Percentiles rank a stretch among this genome's conserved stretches.
These are phyloP conservation scores for Wickerhamiella galacta DNA, from an alignment of 805 yeast genomes.

Conservation along the genomic window DNA sequence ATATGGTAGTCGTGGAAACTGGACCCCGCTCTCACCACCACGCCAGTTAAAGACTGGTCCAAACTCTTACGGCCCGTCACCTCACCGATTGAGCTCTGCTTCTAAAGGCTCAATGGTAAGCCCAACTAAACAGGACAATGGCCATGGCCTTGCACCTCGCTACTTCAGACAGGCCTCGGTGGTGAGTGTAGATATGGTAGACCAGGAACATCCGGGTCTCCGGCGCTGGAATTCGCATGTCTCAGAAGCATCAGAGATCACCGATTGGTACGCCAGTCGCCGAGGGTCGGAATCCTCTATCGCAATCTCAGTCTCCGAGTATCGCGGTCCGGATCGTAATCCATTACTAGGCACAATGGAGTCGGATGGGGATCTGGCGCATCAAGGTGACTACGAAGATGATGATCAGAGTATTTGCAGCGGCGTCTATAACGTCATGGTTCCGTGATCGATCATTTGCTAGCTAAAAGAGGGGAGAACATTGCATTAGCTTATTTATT, in stretches of 20 bases:
- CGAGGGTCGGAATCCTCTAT: conserved; percentile 10
- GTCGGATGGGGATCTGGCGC: no score
- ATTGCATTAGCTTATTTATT: no score
- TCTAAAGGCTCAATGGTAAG: no score
- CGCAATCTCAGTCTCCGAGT: conserved; percentile 13
- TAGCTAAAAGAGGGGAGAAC: no score
- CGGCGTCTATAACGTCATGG: conserved; percentile 1
- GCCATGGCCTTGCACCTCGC: no score
- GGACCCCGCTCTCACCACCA: no score
- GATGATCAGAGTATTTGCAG: conserved; percentile 11
- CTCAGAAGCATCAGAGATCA: conserved; percentile 10
- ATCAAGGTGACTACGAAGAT: conserved; percentile 14
- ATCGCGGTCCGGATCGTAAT: conserved; percentile 7
- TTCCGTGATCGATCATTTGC: no score
- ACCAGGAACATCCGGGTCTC: conserved; percentile 7
- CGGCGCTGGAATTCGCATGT: conserved; percentile 12
- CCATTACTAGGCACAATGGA: conserved; percentile 11
- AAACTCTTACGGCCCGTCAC: no score
- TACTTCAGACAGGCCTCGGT: conserved; percentile 16
- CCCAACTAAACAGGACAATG: no score
- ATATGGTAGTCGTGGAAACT: no score
- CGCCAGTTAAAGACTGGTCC: no score
- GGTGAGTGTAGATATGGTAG: conserved; percentile 13
- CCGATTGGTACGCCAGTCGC: conserved; percentile 11
- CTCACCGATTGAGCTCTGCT: no score